phyloP scores from a whole-genome alignment of 495 filamentous ascomycete genomes.

The Recurvomyces mirabilis region DNA sequence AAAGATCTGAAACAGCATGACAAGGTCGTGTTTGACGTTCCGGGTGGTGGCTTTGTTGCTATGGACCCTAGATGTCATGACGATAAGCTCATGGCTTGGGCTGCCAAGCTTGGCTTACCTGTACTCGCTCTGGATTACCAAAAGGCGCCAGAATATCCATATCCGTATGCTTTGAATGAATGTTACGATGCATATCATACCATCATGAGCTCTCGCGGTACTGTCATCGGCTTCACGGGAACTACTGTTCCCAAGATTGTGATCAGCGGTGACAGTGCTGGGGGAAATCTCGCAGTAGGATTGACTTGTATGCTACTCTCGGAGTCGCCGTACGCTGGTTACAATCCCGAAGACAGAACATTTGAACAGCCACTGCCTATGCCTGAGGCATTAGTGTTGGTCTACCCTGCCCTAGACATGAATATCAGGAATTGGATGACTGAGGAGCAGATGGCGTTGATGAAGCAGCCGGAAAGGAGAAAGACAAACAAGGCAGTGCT shows the following conservation, averaged over 20 bases:
- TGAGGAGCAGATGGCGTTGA: conserved; percentile 91
- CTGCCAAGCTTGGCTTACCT: conserved; percentile 70
- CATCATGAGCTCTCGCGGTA: conserved; percentile 62
- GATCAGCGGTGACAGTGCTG: conserved; percentile 83
- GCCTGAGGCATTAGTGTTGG: conserved; percentile 70
- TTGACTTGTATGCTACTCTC: conserved; percentile 81
- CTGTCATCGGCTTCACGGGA: conserved; percentile 76
- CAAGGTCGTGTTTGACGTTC: conserved; percentile 78
- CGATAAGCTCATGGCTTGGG: conserved; percentile 85
- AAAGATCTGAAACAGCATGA: conserved; percentile 64
- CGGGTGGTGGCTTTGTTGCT: conserved; percentile 89
- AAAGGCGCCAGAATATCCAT: conserved; percentile 90
- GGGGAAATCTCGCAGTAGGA: conserved; percentile 77
- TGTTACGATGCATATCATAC: conserved; percentile 89
- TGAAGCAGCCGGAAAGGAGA: conserved; percentile 68
- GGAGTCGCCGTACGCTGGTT: conserved; percentile 28
- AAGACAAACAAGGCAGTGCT: conserved; percentile 67
- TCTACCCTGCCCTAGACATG: conserved; percentile 87
- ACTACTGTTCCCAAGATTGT: conserved; percentile 58
- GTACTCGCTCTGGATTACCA: conserved; percentile 85
- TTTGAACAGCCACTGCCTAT: conserved; percentile 46
- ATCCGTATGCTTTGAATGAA: conserved; percentile 90
- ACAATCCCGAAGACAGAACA: not conserved
- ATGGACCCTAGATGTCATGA: conserved; percentile 88
- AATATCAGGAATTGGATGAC: conserved; percentile 99